Percentiles rank a stretch among this genome's conserved stretches.
Conservation (phyloP, 768 basidiomycete genomes). For the Saitozyma podzolica region DNA sequence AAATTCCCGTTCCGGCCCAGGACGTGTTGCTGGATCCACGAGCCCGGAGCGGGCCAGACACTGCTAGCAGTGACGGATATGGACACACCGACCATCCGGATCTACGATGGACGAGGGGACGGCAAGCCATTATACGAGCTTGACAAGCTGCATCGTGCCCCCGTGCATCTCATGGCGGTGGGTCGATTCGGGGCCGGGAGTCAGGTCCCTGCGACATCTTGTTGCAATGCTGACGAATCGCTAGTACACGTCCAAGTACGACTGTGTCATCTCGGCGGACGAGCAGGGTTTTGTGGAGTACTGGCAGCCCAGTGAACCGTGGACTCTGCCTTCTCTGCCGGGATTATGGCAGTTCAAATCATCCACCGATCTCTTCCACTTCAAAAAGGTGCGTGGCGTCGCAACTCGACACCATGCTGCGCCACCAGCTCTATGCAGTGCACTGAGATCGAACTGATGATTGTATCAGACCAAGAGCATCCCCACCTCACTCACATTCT, state of each 20-base stretch:
- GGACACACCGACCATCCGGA: constrained; percentile 68
- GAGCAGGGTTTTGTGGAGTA: constrained; percentile 94
- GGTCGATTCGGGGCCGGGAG: constrained; percentile 44
- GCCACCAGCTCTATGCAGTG: not conserved
- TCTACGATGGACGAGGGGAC: constrained; percentile 90
- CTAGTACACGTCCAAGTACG: constrained; percentile 86
- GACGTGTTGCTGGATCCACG: constrained; percentile 93
- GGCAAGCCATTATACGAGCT: constrained; percentile 74
- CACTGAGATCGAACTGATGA: constrained; percentile 2
- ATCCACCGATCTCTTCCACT: constrained; percentile 91
- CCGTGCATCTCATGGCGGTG: constrained; percentile 89
- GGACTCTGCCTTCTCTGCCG: constrained; percentile 72
- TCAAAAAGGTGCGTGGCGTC: constrained; percentile 75
- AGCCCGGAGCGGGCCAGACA: constrained; percentile 78
- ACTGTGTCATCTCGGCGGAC: constrained; percentile 90
- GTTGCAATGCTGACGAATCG: not conserved
- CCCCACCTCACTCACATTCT: constrained; percentile 87
- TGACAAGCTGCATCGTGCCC: constrained; percentile 75
- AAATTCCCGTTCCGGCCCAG: constrained; percentile 82
- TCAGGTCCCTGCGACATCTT: not conserved
- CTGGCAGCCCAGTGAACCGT: constrained; percentile 89
- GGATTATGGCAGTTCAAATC: constrained; percentile 89
- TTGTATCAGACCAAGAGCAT: constrained; percentile 74
- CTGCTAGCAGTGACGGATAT: constrained; percentile 89
- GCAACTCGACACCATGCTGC: not conserved